Evolutionary conservation across 345 rosid genomes (phyloP).

Genomic region (Hevea brasiliensis): DNA sequence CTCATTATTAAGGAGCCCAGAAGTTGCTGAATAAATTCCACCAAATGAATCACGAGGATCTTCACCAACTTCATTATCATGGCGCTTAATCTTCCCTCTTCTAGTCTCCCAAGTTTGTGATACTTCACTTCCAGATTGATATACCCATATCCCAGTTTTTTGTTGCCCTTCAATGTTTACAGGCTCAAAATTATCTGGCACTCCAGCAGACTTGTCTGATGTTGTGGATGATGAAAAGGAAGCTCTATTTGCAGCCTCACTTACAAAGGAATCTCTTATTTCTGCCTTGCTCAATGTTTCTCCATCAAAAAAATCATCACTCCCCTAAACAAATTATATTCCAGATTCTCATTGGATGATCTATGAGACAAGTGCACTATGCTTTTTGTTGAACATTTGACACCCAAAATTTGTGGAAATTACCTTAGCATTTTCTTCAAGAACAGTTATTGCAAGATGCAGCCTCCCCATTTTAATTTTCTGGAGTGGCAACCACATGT

Average conservation of each 20-base stretch:
- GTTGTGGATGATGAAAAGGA: conserved; percentile 47
- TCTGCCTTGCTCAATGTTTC: conserved; percentile 39
- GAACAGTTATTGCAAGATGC: conserved; percentile 71
- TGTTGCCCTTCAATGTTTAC: conserved; percentile 69
- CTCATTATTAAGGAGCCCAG: conserved; percentile 44
- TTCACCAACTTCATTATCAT: conserved; percentile 40
- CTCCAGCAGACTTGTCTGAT: conserved; percentile 47
- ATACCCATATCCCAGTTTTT: conserved; percentile 81
- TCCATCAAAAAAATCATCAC: conserved; percentile 28
- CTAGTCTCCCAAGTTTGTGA: conserved; percentile 81
- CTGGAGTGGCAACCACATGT: conserved; percentile 88
- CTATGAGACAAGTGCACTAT: neutral
- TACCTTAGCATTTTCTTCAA: conserved; percentile 58
- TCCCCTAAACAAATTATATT: conserved; percentile 37
- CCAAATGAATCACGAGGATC: conserved; percentile 41
- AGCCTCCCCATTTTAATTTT: conserved; percentile 77
- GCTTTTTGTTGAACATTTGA: neutral
- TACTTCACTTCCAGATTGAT: conserved; percentile 79
- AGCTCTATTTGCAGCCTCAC: conserved; percentile 31
- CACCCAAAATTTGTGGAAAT: conserved; percentile 7
- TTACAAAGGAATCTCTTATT: conserved; percentile 39
- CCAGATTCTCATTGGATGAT: conserved; percentile 6
- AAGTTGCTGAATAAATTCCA: conserved; percentile 27
- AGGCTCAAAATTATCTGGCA: conserved; percentile 66
- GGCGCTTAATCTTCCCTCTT: conserved; percentile 61